Evolutionary conservation across 2,329 filamentous ascomycete species (phyloP), one percentile per base, ranked within the genome.

Genomic region (Rhinocladiella similis): DNA sequence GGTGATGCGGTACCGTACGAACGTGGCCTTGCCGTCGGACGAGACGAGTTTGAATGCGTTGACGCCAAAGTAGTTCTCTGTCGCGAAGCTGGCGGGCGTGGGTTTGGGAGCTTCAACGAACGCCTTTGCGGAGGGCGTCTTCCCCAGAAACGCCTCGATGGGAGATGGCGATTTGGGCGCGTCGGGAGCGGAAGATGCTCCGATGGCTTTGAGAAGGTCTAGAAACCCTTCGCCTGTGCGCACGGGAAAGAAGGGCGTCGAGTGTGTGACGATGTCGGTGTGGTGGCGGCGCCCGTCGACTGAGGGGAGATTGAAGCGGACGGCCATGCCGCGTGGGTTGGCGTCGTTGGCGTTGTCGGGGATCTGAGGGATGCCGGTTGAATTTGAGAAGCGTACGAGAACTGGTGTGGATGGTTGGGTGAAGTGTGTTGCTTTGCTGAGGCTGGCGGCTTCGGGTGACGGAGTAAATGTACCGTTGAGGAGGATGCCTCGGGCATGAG

Each of bases 251-350:
- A 72, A 76, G 1, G 76, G 72, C 1, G 77, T 79, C 1, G 75
- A 79, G 68, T 84, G 81, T 0, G 74, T 68, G 49, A 85, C 70
- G 61, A 85, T 79, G 64, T 85, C 82, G 1, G 81, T 84, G 68
- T 85, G 82, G 18, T 73, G 67, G 45, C 72, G 72, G 13, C 75
- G 71, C 1, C 72, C 70, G 5, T 63, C 61, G 3, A 68, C 65
- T 36, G 66, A 57, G 10, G 69, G 67, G 2, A 81, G 72, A 16
- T 74, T 62, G 66, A 83, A 82, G 1, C 80, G 76, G 29, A 81
- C 65, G 3, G 72, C 79, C 3, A 82, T 66, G 20, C 79, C 80
- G 5, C 75, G 75, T 0, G 80, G 80, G 56, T 78, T 77, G 59
- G 75, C 74, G 50, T 75, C 76, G 9, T 72, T 61, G 43, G 79